phyloP scores from a whole-genome alignment of 176 grass and related monocot species.

The Areca catechu region DNA sequence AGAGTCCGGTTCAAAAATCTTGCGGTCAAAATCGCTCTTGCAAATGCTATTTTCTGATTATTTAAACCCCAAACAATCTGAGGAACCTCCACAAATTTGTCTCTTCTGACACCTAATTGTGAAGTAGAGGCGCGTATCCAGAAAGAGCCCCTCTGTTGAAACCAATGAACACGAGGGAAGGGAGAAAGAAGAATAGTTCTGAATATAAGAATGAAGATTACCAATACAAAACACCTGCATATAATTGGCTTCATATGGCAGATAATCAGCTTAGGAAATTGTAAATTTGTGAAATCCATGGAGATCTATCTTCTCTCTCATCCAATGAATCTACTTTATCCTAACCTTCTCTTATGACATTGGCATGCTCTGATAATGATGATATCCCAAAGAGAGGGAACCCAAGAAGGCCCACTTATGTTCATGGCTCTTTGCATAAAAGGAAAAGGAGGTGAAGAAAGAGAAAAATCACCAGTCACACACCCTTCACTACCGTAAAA shows the following conservation, averaged over 20 bases:
- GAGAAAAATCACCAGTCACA: no score
- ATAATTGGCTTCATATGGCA: constrained; percentile 2
- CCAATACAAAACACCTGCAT: constrained; percentile 22
- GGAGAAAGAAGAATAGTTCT: constrained; percentile 44
- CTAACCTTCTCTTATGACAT: no score
- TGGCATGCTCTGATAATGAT: no score
- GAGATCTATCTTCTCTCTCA: no score
- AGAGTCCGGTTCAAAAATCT: constrained; percentile 83
- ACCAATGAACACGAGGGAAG: constrained; percentile 44
- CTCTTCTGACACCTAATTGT: constrained; percentile 40
- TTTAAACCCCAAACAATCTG: constrained; percentile 99
- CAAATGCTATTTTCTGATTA: constrained; percentile 96
- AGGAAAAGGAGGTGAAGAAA: no score
- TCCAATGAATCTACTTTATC: no score
- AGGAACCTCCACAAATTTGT: constrained; percentile 77
- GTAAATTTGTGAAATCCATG: no score
- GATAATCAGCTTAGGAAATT: not conserved
- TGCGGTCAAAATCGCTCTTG: constrained; percentile 77
- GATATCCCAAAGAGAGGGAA: no score
- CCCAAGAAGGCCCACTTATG: no score
- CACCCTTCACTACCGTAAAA: no score
- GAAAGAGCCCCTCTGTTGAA: constrained; percentile 40
- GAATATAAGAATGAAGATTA: constrained; percentile 38
- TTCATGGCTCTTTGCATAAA: no score
- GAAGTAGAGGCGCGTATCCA: constrained; percentile 21